Evolutionary conservation across 2,329 filamentous ascomycete genomes (phyloP).

Genomic region (Aspergillus unguis): DNA sequence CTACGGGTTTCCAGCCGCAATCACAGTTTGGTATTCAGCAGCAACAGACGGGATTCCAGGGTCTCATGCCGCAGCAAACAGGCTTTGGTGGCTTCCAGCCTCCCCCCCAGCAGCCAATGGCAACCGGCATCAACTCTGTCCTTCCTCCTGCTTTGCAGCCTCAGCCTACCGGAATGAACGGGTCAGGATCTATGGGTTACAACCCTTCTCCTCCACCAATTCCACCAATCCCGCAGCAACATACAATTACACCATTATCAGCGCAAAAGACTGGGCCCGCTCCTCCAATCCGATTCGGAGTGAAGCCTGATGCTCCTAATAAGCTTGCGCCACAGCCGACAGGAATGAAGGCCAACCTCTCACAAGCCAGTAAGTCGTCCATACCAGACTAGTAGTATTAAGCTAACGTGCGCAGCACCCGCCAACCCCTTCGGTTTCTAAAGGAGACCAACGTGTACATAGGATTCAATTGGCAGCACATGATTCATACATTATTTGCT

Average conservation of each 20-base stretch:
- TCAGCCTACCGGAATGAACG: slow-evolving; percentile 51
- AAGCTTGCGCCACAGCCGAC: slow-evolving; percentile 83
- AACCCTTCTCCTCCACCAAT: slow-evolving; percentile 52
- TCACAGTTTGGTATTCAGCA: slow-evolving; percentile 46
- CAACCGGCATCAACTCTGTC: slow-evolving; percentile 49
- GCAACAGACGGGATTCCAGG: slow-evolving; percentile 46
- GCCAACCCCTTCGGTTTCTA: slow-evolving; percentile 70
- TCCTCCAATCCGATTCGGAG: slow-evolving; percentile 84
- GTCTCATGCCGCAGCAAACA: slow-evolving; percentile 52
- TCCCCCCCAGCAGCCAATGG: slow-evolving; percentile 49
- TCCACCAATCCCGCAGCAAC: slow-evolving; percentile 57
- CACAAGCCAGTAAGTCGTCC: slow-evolving; percentile 84
- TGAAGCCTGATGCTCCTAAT: slow-evolving; percentile 65
- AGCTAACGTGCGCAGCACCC: slow-evolving; percentile 49
- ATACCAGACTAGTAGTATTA: not conserved
- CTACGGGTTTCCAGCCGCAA: slow-evolving; percentile 47
- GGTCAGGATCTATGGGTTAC: slow-evolving; percentile 47
- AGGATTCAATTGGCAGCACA: slow-evolving; percentile 22
- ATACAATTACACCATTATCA: slow-evolving; percentile 60
- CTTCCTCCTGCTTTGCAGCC: slow-evolving; percentile 52
- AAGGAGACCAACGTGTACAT: slow-evolving; percentile 26
- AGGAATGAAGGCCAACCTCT: slow-evolving; percentile 82
- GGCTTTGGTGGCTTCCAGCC: slow-evolving; percentile 49
- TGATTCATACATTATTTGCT: slow-evolving; percentile 23
- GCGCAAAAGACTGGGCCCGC: slow-evolving; percentile 82